Conservation (phyloP, 805 yeast species). For the Lachancea fermentati region DNA sequence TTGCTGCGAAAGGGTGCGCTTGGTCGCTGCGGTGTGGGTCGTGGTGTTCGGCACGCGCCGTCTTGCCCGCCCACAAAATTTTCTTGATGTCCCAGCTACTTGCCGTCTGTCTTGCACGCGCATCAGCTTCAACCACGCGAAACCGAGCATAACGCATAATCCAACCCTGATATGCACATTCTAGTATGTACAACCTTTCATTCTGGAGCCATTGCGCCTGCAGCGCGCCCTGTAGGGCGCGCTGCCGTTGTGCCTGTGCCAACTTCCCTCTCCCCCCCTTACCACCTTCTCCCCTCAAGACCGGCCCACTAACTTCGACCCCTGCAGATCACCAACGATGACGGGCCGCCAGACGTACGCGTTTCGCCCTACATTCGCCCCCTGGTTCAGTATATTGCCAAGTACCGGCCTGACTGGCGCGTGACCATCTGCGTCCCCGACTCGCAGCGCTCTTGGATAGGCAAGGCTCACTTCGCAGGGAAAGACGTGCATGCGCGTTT, state of each 20-base stretch:
- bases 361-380: slow-evolving; percentile 82
- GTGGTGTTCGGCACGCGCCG: not conserved
- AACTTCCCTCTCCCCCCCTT: not conserved
- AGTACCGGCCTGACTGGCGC: slow-evolving; percentile 69
- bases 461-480: slow-evolving; percentile 93
- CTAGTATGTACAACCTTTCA: slow-evolving; percentile 8
- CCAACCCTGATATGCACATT: slow-evolving; percentile 14
- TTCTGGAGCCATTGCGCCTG: too few relatives aligned
- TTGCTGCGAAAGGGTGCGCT: too few relatives aligned
- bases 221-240: too few relatives aligned
- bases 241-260: not conserved
- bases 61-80: not conserved
- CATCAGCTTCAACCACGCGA: too few relatives aligned
- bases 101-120: too few relatives aligned
- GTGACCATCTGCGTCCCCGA: slow-evolving; percentile 77
- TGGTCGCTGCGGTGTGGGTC: too few relatives aligned
- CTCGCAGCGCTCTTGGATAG: slow-evolving; percentile 90
- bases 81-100: not conserved
- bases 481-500: slow-evolving; percentile 54
- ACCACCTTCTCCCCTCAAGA: not conserved
- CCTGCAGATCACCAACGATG: slow-evolving; percentile 74
- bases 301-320: slow-evolving; percentile 3
- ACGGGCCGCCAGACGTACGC: slow-evolving; percentile 81
- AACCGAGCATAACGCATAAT: too few relatives aligned
- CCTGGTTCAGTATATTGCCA: slow-evolving; percentile 62